These are phyloP conservation scores for Fraxinus xanthoxyloides DNA, from an alignment of 305 asterid genomes.

Conservation along the genomic window DNA sequence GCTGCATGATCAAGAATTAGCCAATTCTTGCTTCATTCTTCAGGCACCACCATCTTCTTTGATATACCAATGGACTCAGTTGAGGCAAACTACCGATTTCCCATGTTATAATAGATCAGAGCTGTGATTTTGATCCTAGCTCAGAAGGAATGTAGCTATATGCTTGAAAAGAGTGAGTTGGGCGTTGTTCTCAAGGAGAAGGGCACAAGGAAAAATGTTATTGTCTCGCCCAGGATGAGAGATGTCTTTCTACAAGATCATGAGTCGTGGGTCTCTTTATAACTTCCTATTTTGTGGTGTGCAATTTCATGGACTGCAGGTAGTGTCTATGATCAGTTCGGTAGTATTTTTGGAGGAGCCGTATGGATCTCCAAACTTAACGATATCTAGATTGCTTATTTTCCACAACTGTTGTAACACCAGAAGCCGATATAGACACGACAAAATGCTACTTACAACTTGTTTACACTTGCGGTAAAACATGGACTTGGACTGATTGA, in stretches of 20 bases:
- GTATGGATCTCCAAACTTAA: background rate
- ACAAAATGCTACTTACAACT: conserved; percentile 13
- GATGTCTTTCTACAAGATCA: background rate
- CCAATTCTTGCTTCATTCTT: background rate
- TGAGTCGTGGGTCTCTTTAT: background rate
- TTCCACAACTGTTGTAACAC: background rate
- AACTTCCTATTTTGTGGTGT: background rate
- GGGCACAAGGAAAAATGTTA: background rate
- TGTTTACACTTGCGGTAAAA: conserved; percentile 14
- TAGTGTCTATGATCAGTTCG: background rate
- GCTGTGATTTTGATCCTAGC: background rate
- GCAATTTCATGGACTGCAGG: background rate
- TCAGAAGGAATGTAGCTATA: background rate
- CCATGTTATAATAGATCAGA: background rate
- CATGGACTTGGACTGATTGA: background rate
- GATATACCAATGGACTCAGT: background rate
- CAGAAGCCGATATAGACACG: background rate
- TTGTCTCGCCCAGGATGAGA: background rate
- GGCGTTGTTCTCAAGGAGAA: background rate
- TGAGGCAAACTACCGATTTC: background rate
- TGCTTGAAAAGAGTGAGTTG: background rate
- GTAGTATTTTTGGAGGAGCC: background rate
- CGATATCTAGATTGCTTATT: background rate
- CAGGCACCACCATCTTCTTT: background rate
- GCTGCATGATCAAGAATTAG: background rate